phyloP scores from a whole-genome alignment of 192 early-diverging fungal species.

The Radiomyces spectabilis region DNA sequence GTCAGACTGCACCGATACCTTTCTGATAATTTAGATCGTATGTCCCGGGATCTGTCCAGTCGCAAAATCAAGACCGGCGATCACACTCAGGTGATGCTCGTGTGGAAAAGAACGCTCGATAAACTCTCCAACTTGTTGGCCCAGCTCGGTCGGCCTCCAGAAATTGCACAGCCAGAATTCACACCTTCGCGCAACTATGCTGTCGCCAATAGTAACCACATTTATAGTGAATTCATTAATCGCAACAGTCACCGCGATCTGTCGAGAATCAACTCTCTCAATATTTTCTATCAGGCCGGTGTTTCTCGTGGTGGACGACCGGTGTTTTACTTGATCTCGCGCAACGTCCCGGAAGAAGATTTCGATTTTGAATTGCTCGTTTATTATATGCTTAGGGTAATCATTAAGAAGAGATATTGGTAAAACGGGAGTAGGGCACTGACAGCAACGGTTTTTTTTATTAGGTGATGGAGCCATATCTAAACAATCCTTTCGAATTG shows the following conservation, averaged over 20 bases:
- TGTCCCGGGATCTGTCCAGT: slow-evolving; percentile 51
- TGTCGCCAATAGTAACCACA: slow-evolving; percentile 15
- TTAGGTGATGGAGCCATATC: slow-evolving; percentile 52
- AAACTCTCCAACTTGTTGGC: slow-evolving; percentile 75
- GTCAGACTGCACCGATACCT: slow-evolving; percentile 48
- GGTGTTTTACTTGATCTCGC: slow-evolving; percentile 79
- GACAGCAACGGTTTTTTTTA: not conserved
- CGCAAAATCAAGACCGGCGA: slow-evolving; percentile 43
- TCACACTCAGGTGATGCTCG: slow-evolving; percentile 6
- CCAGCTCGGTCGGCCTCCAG: slow-evolving; percentile 75
- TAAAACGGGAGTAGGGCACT: not conserved
- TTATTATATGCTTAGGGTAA: slow-evolving; percentile 61
- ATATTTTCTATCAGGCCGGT: slow-evolving; percentile 74
- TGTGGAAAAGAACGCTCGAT: slow-evolving; percentile 50
- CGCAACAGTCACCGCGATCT: slow-evolving; percentile 54
- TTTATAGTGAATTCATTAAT: slow-evolving; percentile 57
- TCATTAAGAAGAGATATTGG: not conserved
- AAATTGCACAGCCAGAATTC: slow-evolving; percentile 29
- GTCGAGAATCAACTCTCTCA: slow-evolving; percentile 52
- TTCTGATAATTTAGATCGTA: slow-evolving; percentile 58
- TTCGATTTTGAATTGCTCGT: slow-evolving; percentile 78
- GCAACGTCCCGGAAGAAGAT: slow-evolving; percentile 58
- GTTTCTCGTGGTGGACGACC: slow-evolving; percentile 57
- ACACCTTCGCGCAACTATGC: slow-evolving; percentile 16
- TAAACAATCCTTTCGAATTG: slow-evolving; percentile 67